phyloP scores from a whole-genome alignment of 306 rosid species.

The Luffa acutangula region DNA sequence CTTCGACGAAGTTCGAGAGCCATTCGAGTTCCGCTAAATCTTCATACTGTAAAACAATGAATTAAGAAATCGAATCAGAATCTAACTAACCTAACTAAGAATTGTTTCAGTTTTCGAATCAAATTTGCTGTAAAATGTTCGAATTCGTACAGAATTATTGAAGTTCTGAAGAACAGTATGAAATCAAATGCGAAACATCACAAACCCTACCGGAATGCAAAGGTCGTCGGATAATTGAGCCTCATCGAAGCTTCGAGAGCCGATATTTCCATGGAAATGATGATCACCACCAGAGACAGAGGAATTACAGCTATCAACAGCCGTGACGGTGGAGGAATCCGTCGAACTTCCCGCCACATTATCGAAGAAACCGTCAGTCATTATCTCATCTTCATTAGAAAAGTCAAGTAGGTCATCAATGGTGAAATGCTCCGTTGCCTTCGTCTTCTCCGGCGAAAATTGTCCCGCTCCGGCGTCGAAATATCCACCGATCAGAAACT shows the following conservation, averaged over 20 bases:
- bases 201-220: constrained; percentile 12
- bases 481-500: constrained; percentile 53
- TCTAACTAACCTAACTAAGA: neutral
- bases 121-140: neutral
- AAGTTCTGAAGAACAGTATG: neutral
- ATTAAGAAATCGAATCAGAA: constrained; percentile 8
- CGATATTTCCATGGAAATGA: constrained; percentile 31
- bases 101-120: neutral
- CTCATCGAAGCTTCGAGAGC: constrained; percentile 43
- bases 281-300: constrained; percentile 49
- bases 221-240: constrained; percentile 67
- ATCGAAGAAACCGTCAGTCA: constrained; percentile 57
- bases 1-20: constrained; percentile 93
- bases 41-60: constrained; percentile 41
- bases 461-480: constrained; percentile 38
- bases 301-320: constrained; percentile 67
- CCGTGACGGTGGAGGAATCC: constrained; percentile 57
- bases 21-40: constrained; percentile 92
- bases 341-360: constrained; percentile 52
- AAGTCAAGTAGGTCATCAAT: constrained; percentile 81
- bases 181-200: neutral
- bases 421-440: constrained; percentile 53
- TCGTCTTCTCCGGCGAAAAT: constrained; percentile 42
- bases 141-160: neutral
- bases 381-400: constrained; percentile 63